Evolutionary conservation across 495 filamentous ascomycete species (phyloP), one percentile per base, ranked within the genome.

Genomic region (Ascobolus immersus): DNA sequence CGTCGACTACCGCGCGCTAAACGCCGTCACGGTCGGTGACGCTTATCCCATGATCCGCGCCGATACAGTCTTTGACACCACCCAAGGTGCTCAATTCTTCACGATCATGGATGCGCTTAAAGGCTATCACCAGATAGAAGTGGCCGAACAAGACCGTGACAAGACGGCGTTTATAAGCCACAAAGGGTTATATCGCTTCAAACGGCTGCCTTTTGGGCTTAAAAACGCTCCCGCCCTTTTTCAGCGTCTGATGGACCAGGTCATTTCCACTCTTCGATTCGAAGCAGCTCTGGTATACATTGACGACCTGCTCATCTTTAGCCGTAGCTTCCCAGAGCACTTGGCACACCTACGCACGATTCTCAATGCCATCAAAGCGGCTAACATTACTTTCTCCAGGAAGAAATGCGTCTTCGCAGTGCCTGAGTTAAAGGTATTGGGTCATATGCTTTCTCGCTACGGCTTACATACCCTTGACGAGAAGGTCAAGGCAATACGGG

Each of bases 251-350:
- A 38, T 38, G 28, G 35, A 38, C 13, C 17, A 24, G 2, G 11
- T 38, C 0, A 28, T 33, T 4, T 19, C 26, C 3, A 28, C 26
- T 2, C 13, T 38, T 2, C 17, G 28, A 2, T 38, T 25, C 26
- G 18, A 32, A 12, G 35, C 35, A 13, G 35, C 35, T 0, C 5
- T 38, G 10, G 35, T 38, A 1, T 38, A 38, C 22, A 38, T 38
- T 1, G 28, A 38, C 15, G 28, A 30, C 14, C 7, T 30, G 28
- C 28, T 30, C 9, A 14, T 30, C 6, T 30, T 9, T 14, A 30
- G 28, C 28, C 6, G 6, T 6, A 14, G 6, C 7, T 30, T 8
- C 8, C 9, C 9, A 6, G 7, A 30, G 6, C 28, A 30, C 14
- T 6, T 30, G 5, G 6, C 14, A 5, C 28, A 30, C 14, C 14